A percentile compares a stretch with the other conserved stretches of the same genome.
Conservation (phyloP, 2,329 filamentous ascomycete genomes). For the Xylariaceae sp. region DNA sequence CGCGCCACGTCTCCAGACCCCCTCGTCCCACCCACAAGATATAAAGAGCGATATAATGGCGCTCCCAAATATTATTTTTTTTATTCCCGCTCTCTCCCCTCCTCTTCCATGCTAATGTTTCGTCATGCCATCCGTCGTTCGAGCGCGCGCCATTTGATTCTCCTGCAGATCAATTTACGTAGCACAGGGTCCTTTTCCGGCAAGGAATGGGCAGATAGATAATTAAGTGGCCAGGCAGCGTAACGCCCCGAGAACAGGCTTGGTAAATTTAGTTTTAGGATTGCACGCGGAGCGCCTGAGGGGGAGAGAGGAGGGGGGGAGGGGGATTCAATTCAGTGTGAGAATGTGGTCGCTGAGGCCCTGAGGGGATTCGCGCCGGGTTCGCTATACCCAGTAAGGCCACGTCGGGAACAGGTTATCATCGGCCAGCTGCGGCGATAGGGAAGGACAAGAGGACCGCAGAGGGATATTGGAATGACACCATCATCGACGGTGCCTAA, state of each 20-base stretch:
- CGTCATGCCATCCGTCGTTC: conserved; percentile 9
- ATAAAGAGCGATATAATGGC: background rate
- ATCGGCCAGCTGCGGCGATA: conserved; percentile 17
- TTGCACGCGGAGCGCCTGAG: background rate
- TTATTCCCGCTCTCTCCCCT: conserved; percentile 1
- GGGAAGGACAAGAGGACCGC: background rate
- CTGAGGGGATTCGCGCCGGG: too few species aligned
- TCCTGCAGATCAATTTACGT: conserved; percentile 2
- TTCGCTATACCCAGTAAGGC: conserved; percentile 1
- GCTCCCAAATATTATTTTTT: background rate
- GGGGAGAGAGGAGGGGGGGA: background rate
- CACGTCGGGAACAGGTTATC: conserved; percentile 15
- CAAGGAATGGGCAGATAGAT: background rate
- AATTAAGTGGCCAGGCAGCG: conserved; percentile 4
- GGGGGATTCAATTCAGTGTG: too few species aligned
- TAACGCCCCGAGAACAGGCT: background rate
- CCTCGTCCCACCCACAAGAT: background rate
- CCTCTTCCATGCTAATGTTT: conserved; percentile 1
- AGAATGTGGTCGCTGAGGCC: too few species aligned
- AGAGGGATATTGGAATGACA: background rate
- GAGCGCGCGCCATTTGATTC: conserved; percentile 10
- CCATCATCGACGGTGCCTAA: background rate
- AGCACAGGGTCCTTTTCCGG: conserved; percentile 6
- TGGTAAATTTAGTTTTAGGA: too few species aligned
- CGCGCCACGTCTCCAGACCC: background rate